Percentiles rank a stretch among this genome's conserved stretches.
These are phyloP conservation scores for Kodamaea sp. DNA, from an alignment of 1,139 yeast genomes.

Conservation along the genomic window DNA sequence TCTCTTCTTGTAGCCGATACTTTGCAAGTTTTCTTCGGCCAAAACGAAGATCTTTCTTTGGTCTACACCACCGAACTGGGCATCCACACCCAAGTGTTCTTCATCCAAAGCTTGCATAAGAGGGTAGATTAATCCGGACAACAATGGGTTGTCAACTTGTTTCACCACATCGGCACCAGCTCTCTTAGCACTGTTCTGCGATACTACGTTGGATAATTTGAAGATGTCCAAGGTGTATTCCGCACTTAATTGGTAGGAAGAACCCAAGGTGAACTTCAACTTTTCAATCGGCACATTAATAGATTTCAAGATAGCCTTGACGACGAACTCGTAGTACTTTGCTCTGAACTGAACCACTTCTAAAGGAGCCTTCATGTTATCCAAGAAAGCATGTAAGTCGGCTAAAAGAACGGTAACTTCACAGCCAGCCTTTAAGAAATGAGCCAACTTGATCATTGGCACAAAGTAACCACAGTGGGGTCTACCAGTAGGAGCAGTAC, in stretches of 20 bases:
- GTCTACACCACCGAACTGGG: slow-evolving; percentile 98
- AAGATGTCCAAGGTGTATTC: slow-evolving; percentile 88
- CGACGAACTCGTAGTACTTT: slow-evolving; percentile 78
- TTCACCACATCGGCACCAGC: slow-evolving; percentile 99
- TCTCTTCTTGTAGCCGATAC: slow-evolving; percentile 91
- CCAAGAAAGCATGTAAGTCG: slow-evolving; percentile 96
- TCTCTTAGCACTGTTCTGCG: slow-evolving; percentile 95
- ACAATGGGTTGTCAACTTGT: slow-evolving; percentile 90
- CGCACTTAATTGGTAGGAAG: slow-evolving; percentile 77
- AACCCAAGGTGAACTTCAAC: slow-evolving; percentile 81
- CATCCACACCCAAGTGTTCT: slow-evolving; percentile 85
- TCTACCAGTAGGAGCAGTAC: slow-evolving; percentile 86
- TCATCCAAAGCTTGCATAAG: slow-evolving; percentile 99
- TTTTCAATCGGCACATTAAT: slow-evolving; percentile 91
- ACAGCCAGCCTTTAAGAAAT: slow-evolving; percentile 93
- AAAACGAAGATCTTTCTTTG: slow-evolving; percentile 97
- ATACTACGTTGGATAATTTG: slow-evolving; percentile 75
- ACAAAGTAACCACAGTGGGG: slow-evolving; percentile 99
- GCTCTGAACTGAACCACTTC: slow-evolving; percentile 91
- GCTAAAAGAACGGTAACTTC: slow-evolving; percentile 91
- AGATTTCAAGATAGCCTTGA: slow-evolving; percentile 81
- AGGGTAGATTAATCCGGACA: slow-evolving; percentile 94
- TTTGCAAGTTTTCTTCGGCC: slow-evolving; percentile 90
- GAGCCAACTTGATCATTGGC: slow-evolving; percentile 95
- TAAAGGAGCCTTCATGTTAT: slow-evolving; percentile 97